Evolutionary conservation across 495 filamentous ascomycete genomes (phyloP).

Genomic region (Choiromyces venosus): DNA sequence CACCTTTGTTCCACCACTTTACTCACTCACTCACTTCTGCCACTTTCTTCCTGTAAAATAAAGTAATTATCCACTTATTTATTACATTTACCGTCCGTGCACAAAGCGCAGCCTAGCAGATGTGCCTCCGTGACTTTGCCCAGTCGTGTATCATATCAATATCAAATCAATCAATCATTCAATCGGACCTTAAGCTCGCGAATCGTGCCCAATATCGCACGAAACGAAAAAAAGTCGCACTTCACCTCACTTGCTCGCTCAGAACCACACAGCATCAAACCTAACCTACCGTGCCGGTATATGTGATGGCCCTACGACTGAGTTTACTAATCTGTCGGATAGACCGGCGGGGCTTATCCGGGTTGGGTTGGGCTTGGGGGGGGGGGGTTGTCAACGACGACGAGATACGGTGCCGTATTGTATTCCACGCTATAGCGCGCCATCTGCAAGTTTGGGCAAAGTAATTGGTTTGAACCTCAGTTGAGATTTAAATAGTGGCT

Average conservation of each 20-base stretch:
- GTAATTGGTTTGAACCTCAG: too few species aligned
- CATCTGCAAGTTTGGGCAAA: too few species aligned
- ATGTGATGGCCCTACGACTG: neutral
- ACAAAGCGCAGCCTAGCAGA: neutral
- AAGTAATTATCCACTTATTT: too few species aligned
- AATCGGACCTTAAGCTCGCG: too few species aligned
- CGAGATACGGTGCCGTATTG: neutral
- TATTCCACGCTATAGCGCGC: too few species aligned
- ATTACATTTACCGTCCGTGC: neutral
- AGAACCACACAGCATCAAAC: neutral
- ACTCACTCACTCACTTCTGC: too few species aligned
- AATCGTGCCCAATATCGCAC: slow-evolving; percentile 1
- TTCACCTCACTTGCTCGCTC: neutral
- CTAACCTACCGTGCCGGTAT: too few species aligned
- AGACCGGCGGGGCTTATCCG: too few species aligned
- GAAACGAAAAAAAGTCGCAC: slow-evolving; percentile 2
- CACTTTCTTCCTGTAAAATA: neutral
- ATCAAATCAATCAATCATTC: too few species aligned
- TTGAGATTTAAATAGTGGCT: too few species aligned
- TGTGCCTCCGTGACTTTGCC: neutral
- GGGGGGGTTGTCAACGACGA: neutral
- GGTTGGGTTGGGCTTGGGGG: too few species aligned
- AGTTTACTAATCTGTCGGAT: neutral
- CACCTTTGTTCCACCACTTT: neutral
- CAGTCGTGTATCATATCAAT: too few species aligned